These are phyloP conservation scores for Blastosporella zonata DNA, from an alignment of 1,284 basidiomycete species.

Conservation along the genomic window DNA sequence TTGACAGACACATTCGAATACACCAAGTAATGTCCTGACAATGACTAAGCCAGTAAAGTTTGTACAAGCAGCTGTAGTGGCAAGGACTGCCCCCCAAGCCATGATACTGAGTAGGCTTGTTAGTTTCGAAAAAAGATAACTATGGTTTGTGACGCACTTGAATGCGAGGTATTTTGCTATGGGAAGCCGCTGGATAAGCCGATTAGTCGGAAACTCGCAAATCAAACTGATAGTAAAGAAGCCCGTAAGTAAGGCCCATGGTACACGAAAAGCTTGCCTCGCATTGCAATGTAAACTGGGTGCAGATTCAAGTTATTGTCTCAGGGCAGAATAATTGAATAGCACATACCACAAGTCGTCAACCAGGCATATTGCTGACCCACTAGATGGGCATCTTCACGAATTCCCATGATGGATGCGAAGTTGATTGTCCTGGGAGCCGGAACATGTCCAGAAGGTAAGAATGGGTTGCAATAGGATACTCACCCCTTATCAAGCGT, in stretches of 20 bases:
- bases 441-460: not conserved
- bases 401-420: constrained; percentile 56
- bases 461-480: not conserved
- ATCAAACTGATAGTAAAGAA: constrained; percentile 28
- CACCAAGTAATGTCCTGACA: constrained; percentile 46
- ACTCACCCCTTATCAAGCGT: constrained; percentile 48
- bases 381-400: constrained; percentile 40
- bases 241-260: not conserved
- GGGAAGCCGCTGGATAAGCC: constrained; percentile 45
- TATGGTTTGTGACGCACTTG: constrained; percentile 30
- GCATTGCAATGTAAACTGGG: constrained; percentile 44
- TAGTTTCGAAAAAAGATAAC: not conserved
- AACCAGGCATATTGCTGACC: constrained; percentile 53
- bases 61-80: constrained; percentile 46
- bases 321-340: constrained; percentile 1
- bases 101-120: constrained; percentile 31
- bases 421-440: constrained; percentile 44
- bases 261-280: constrained; percentile 1
- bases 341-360: constrained; percentile 42
- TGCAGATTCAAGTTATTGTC: not conserved
- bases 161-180: constrained; percentile 47
- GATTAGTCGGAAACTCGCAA: constrained; percentile 51
- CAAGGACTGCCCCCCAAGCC: constrained; percentile 48
- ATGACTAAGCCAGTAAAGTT: constrained; percentile 45
- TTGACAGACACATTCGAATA: constrained; percentile 51